Conservation (phyloP, 352 stramenopile genomes). For the Globisporangium parvum region DNA sequence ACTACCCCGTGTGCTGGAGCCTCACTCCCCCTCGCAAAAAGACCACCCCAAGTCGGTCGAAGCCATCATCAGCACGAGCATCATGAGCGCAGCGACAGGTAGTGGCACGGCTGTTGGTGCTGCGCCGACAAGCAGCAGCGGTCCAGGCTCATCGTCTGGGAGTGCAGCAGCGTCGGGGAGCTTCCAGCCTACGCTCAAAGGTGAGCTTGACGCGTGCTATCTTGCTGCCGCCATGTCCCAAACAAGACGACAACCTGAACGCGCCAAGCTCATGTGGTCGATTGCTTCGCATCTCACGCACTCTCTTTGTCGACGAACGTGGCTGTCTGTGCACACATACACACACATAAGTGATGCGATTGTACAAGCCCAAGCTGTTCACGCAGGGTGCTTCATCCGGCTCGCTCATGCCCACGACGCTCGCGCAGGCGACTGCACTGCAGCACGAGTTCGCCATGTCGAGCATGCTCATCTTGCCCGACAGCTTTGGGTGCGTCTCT, state of each 20-base stretch:
- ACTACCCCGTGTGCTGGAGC: no score
- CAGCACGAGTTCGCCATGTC: conserved; percentile 85
- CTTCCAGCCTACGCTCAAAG: conserved; percentile 78
- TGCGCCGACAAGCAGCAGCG: conserved; percentile 7
- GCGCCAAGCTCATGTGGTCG: not conserved
- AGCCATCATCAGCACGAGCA: not conserved
- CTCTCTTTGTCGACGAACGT: not conserved
- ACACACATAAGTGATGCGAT: conserved; percentile 71
- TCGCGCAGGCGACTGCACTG: conserved; percentile 31
- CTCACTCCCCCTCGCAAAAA: no score
- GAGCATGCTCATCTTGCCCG: conserved; percentile 85
- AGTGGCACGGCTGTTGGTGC: not conserved
- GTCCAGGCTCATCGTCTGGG: conserved; percentile 12
- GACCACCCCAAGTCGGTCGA: no score
- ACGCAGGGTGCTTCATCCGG: conserved; percentile 43
- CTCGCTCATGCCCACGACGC: conserved; percentile 57
- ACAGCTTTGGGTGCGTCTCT: conserved; percentile 79
- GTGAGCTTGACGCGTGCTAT: conserved; percentile 17
- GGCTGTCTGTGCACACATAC: not conserved
- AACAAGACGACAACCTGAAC: not conserved
- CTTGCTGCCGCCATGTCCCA: not conserved
- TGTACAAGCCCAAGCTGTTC: conserved; percentile 88
- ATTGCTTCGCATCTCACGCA: not conserved
- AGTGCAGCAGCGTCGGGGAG: not conserved
- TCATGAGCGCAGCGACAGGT: conserved; percentile 3